Evolutionary conservation across 2,329 filamentous ascomycete species (phyloP).

Genomic region (Zymoseptoria ardabiliae): DNA sequence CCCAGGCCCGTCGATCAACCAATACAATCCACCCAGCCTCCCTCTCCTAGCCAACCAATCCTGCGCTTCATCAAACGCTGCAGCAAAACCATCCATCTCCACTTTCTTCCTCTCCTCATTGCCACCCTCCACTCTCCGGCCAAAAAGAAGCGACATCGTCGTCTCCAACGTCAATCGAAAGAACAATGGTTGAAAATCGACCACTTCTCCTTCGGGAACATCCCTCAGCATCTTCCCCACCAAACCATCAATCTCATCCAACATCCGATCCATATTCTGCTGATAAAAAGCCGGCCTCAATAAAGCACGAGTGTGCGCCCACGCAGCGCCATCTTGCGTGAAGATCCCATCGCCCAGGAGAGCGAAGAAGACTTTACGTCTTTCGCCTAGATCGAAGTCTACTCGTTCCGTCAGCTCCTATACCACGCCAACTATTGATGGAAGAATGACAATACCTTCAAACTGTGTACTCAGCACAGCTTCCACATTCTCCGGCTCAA

Average conservation of each 20-base stretch:
- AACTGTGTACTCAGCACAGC: constrained; percentile 5
- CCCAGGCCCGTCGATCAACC: constrained; percentile 1
- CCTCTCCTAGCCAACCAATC: constrained; percentile 1
- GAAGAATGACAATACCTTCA: background rate
- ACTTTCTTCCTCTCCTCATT: background rate
- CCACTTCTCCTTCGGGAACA: background rate
- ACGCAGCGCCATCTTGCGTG: constrained; percentile 1
- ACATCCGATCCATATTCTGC: constrained; percentile 1
- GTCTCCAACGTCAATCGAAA: constrained; percentile 6
- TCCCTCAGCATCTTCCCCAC: background rate
- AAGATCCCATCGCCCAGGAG: constrained; percentile 1
- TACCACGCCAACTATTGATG: background rate
- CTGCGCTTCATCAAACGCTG: background rate
- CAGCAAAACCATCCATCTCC: background rate
- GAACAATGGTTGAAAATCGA: constrained; percentile 1
- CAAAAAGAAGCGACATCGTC: constrained; percentile 3
- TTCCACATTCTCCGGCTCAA: constrained; percentile 1
- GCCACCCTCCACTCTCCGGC: background rate
- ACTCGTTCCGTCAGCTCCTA: background rate
- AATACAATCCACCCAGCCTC: constrained; percentile 1
- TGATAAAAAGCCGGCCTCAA: constrained; percentile 2
- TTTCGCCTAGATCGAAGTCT: constrained; percentile 1
- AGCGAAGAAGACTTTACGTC: background rate
- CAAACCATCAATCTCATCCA: background rate
- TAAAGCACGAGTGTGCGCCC: constrained; percentile 4